Evolutionary conservation across 495 filamentous ascomycete genomes (phyloP).

Genomic region (Penicillium atrosanguineum): DNA sequence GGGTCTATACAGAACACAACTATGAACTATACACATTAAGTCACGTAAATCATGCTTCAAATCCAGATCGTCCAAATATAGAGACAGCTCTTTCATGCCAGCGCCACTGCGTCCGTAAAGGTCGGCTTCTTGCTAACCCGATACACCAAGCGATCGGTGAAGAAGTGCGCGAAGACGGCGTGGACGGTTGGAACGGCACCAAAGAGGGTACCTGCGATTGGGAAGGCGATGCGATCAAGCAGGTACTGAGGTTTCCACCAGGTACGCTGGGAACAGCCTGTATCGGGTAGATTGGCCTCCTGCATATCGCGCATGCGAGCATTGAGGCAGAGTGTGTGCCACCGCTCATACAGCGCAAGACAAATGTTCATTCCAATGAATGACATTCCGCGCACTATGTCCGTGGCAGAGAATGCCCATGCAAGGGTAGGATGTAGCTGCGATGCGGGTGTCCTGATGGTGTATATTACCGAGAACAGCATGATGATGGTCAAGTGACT

Average conservation of each 20-base stretch:
- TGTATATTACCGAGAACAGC: slow-evolving; percentile 55
- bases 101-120: slow-evolving; percentile 20
- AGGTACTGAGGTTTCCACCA: slow-evolving; percentile 47
- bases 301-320: slow-evolving; percentile 61
- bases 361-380: slow-evolving; percentile 59
- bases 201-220: slow-evolving; percentile 59
- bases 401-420: slow-evolving; percentile 56
- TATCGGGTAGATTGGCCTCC: slow-evolving; percentile 57
- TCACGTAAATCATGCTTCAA: too few species aligned
- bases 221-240: slow-evolving; percentile 56
- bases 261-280: slow-evolving; percentile 54
- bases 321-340: slow-evolving; percentile 54
- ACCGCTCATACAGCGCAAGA: slow-evolving; percentile 60
- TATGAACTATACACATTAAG: background rate
- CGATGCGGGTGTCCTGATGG: slow-evolving; percentile 43
- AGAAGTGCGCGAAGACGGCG: slow-evolving; percentile 64
- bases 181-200: slow-evolving; percentile 61
- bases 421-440: slow-evolving; percentile 47
- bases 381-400: slow-evolving; percentile 53
- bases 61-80: too few species aligned
- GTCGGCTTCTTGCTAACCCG: slow-evolving; percentile 61
- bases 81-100: slow-evolving; percentile 4
- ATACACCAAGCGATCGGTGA: slow-evolving; percentile 63
- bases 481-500: slow-evolving; percentile 60
- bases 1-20: background rate